phyloP scores from a whole-genome alignment of 306 rosid species.

The Benincasa hispida region DNA sequence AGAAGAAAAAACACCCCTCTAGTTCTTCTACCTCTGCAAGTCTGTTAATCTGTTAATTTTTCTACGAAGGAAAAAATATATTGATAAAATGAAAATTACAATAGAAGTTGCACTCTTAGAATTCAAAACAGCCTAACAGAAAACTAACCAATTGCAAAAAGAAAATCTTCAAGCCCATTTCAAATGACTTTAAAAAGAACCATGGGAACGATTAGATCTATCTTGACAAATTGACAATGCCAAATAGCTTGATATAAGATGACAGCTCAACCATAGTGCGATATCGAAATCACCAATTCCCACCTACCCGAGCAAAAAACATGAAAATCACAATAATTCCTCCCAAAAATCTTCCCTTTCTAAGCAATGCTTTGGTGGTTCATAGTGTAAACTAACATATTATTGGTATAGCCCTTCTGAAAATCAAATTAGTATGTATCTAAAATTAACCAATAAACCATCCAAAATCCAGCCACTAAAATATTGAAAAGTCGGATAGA shows the following conservation, averaged over 20 bases:
- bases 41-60: too few relatives aligned
- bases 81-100: too few relatives aligned
- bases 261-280: not conserved
- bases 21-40: too few relatives aligned
- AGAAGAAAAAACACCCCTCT: too few relatives aligned
- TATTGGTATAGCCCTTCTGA: not conserved
- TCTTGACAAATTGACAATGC: not conserved
- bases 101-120: too few relatives aligned
- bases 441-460: not conserved
- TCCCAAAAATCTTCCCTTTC: not conserved
- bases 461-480: not conserved
- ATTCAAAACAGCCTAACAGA: not conserved
- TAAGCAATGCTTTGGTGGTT: not conserved
- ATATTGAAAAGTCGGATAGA: not conserved
- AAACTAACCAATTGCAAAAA: too few relatives aligned
- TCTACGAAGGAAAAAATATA: too few relatives aligned
- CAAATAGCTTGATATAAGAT: not conserved
- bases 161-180: not conserved
- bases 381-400: not conserved
- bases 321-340: not conserved
- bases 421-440: not conserved
- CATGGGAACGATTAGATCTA: not conserved
- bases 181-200: too few relatives aligned
- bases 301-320: not conserved
- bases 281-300: too few relatives aligned